Evolutionary conservation across 495 filamentous ascomycete genomes (phyloP).

Genomic region (Aspergillus indologenus): DNA sequence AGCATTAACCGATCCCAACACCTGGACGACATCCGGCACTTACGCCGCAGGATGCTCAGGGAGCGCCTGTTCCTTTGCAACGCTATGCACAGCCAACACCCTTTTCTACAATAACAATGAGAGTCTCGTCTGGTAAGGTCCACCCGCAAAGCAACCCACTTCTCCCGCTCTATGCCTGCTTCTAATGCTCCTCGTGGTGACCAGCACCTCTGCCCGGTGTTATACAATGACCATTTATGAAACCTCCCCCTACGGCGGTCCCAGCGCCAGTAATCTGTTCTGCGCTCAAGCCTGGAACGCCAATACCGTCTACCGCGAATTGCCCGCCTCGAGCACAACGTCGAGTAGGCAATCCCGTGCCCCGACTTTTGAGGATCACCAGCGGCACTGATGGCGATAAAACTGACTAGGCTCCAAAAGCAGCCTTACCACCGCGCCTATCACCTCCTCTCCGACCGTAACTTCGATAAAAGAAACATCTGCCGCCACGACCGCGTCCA

Average conservation of each 20-base stretch:
- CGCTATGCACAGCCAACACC: background rate
- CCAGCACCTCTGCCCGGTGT: background rate
- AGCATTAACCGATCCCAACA: constrained; percentile 8
- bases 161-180: no score
- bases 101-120: constrained; percentile 9
- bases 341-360: constrained; percentile 2
- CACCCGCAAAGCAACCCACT: no score
- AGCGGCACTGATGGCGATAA: no score
- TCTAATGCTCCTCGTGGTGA: no score
- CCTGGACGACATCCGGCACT: constrained; percentile 8
- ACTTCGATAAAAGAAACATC: background rate
- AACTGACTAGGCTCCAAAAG: background rate
- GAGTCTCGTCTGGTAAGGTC: background rate
- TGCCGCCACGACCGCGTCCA: background rate
- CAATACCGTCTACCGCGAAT: constrained; percentile 7
- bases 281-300: constrained; percentile 12
- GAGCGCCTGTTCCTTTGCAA: constrained; percentile 4
- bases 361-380: no score
- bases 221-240: constrained; percentile 16
- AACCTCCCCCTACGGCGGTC: constrained; percentile 6
- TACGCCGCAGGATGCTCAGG: constrained; percentile 12
- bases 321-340: constrained; percentile 10
- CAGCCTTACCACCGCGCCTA: background rate
- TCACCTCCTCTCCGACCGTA: background rate
- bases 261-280: constrained; percentile 11